A percentile compares a stretch with the other conserved stretches of the same genome.
Conservation (phyloP, 2,329 filamentous ascomycete genomes). For the Apiospora marii region DNA sequence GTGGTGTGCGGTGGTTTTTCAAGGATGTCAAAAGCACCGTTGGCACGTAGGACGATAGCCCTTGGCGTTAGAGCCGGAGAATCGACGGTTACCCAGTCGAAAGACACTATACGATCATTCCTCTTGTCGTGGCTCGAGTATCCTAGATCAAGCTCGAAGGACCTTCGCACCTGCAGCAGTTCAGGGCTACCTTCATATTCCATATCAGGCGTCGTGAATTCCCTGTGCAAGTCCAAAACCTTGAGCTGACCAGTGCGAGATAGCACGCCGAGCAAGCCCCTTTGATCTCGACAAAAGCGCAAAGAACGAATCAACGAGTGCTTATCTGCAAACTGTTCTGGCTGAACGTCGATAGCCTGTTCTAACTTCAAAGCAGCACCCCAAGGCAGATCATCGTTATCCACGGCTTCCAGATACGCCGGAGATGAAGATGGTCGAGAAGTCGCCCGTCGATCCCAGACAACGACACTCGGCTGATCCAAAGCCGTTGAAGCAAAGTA, state of each 20-base stretch:
- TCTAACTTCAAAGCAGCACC: constrained; percentile 67
- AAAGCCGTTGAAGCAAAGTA: constrained; percentile 84
- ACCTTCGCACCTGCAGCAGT: constrained; percentile 65
- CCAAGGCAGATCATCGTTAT: constrained; percentile 69
- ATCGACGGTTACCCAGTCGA: constrained; percentile 71
- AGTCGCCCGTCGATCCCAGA: constrained; percentile 79
- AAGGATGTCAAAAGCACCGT: constrained; percentile 67
- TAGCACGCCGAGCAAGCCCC: constrained; percentile 67
- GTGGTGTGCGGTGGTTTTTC: constrained; percentile 66
- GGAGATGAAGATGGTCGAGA: constrained; percentile 60
- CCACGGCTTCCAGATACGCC: constrained; percentile 64
- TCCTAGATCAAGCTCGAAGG: constrained; percentile 68
- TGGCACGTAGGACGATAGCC: constrained; percentile 66
- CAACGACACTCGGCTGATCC: constrained; percentile 75
- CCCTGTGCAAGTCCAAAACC: constrained; percentile 65
- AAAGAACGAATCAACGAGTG: constrained; percentile 69
- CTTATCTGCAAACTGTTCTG: constrained; percentile 61
- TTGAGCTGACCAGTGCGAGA: constrained; percentile 70
- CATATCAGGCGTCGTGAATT: constrained; percentile 53
- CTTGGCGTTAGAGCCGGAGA: constrained; percentile 63
- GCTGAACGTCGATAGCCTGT: constrained; percentile 63
- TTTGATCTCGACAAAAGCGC: constrained; percentile 68
- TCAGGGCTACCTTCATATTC: constrained; percentile 60
- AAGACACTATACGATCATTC: constrained; percentile 70
- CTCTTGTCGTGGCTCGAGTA: constrained; percentile 60